phyloP scores from a whole-genome alignment of 352 stramenopile species.

The Blastocystis sp. region DNA sequence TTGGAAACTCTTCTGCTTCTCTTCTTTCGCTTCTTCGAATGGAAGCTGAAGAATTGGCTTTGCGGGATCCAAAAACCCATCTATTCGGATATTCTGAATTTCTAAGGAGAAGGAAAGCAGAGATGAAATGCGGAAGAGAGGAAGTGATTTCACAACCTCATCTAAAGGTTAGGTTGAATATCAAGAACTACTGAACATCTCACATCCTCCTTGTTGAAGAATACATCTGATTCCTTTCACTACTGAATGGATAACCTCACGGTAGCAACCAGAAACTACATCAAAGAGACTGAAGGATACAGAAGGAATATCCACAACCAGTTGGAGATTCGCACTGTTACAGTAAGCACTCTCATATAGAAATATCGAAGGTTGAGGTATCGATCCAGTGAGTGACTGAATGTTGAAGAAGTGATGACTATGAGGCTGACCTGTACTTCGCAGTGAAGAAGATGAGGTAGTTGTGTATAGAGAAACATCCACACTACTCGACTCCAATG shows the following conservation, averaged over 20 bases:
- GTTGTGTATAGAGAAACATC: slow-evolving; percentile 6
- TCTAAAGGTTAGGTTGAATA: background rate
- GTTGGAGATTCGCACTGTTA: slow-evolving; percentile 2
- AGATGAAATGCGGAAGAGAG: background rate
- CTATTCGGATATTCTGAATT: background rate
- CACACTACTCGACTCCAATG: background rate
- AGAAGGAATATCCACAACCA: slow-evolving; percentile 8
- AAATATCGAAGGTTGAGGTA: background rate
- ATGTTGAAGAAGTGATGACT: slow-evolving; percentile 27
- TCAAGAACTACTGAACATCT: slow-evolving; percentile 1
- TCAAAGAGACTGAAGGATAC: slow-evolving; percentile 51
- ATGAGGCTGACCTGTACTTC: background rate
- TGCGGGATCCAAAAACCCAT: background rate
- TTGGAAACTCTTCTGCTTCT: background rate
- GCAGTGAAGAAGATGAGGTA: background rate
- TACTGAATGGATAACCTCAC: background rate
- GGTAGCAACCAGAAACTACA: slow-evolving; percentile 3
- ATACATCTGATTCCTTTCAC: background rate
- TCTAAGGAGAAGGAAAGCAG: background rate
- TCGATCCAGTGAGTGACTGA: background rate
- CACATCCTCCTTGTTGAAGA: slow-evolving; percentile 3
- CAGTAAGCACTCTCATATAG: slow-evolving; percentile 1
- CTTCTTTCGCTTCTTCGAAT: background rate
- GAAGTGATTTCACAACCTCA: slow-evolving; percentile 30
- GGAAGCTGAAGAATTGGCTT: slow-evolving; percentile 49